Base-by-base conservation (phyloP, 169 alveolate genomes). In the Plasmodium chabaudi region DNA sequence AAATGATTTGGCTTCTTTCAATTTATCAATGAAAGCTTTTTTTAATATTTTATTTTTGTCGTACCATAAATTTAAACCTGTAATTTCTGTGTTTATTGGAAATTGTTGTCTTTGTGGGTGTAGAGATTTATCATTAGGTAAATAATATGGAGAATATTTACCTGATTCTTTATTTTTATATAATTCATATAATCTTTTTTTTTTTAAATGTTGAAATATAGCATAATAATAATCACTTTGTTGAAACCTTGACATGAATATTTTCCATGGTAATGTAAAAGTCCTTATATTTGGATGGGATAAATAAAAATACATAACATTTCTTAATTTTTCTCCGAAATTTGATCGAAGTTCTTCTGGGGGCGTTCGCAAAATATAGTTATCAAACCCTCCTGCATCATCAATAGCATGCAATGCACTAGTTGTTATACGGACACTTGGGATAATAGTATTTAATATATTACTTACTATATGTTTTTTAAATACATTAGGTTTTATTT, bases 331-430 rank as follows among this genome's bases (percentile, higher is more conserved):
- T 72, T 96, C 98, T 0, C 97, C 97, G 55, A 92, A 68, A 65
- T 93, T 93, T n/a, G 97, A 94, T 68, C 98, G 70, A 87, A 96
- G 94, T 63, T 96, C 97, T 87, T 96, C 97, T 12, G 98, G 98
- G 15, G 97, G 91, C 0, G 97, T 95, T 63, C 95, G 93, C 72
- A 95, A 87, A 19, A 96, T 93, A 75, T 96, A 96, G 63, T 93
- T 94, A 70, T 96, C 98, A 86, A 96, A 94, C 0, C 98, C 98
- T 0, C 98, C 98, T 64, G 91, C 93, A 56, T 93, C 94, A 72
- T 96, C 96, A 63, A 96, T 96, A 46, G 97, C 98, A 79, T 95
- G 97, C 7, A 95, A 87, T 23, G 97, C 96, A 65, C 95, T 92
- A 15, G 97, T 94, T 47, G 97, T 94, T 0, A 94, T 94, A 17